Conservation (phyloP, 768 basidiomycete genomes). For the Suillus placidus region DNA sequence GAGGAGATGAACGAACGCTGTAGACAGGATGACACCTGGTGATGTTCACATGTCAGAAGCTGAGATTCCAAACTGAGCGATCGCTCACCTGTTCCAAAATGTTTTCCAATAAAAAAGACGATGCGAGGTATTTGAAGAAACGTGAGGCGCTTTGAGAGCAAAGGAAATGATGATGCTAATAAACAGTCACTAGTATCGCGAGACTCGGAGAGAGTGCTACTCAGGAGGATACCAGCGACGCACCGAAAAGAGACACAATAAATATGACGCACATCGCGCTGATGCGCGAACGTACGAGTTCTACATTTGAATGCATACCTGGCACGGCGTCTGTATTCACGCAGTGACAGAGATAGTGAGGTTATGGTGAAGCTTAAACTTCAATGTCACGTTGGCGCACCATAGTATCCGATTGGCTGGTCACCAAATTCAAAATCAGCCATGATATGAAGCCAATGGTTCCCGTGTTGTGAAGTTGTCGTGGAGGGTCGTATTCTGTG, state of each 20-base stretch:
- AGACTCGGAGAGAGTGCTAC: background rate
- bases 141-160: constrained; percentile 55
- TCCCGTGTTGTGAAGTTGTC: background rate
- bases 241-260: constrained; percentile 65
- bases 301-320: background rate
- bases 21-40: constrained; percentile 78
- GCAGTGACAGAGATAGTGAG: background rate
- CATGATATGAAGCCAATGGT: background rate
- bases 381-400: background rate
- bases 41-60: background rate
- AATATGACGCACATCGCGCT: constrained; percentile 56
- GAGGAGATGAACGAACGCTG: constrained; percentile 80
- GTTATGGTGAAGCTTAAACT: background rate
- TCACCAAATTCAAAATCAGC: background rate
- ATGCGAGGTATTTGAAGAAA: constrained; percentile 64
- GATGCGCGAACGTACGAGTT: constrained; percentile 8
- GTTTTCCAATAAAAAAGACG: constrained; percentile 83
- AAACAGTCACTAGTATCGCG: constrained; percentile 1
- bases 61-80: background rate
- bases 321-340: background rate
- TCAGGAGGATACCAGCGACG: constrained; percentile 21
- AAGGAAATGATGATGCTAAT: constrained; percentile 75
- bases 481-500: background rate
- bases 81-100: constrained; percentile 74
- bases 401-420: background rate